Evolutionary conservation across 2,329 filamentous ascomycete genomes (phyloP), one percentile per base, ranked within the genome.

Genomic region (Furcasterigmium sp.): DNA sequence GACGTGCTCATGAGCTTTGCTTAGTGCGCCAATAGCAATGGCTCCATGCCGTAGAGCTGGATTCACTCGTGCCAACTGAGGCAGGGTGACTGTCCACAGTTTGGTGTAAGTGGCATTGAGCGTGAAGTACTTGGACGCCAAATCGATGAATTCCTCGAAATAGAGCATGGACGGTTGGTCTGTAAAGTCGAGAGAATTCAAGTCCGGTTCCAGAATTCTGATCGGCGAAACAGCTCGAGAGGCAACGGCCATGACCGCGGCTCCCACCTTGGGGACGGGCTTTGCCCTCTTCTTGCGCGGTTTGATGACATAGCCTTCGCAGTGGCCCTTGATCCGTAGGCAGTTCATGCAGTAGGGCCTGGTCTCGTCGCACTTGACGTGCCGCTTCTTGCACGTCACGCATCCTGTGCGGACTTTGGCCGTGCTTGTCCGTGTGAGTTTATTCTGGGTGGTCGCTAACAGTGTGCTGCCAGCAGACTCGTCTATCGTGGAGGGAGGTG

Each of bases 311-410:
- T 50, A 50, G 15, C 48, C 48, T 20, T 50, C 48, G n/a, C 48
- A 50, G 26, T 47, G 30, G 14, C 48, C 48, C 14, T 46, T 44
- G 15, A 44, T 45, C n/a, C 41, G 49, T 25, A 50, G 53, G 43
- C 65, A 69, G 38, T 67, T 69, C 26, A 63, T 55, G 46, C 65
- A 69, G 5, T 62, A 58, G 15, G 65, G 65, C 29, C 62, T 61
- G 19, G 63, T 62, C 50, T 69, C 65, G 39, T 69, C 65, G 43
- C 65, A 69, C 51, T 69, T 69, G 29, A 69, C 60, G 47, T 68
- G 65, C 17, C 65, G 64, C 42, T 39, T 48, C 44, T 50, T 50
- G 48, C 48, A 50, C 15, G 48, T 50, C 11, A 50, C 48, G 20
- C 48, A 50, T 10, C 48, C 48, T 5, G 47, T 48, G 14, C 30